Percentiles rank a stretch among this genome's conserved stretches.
Evolutionary conservation across 164 flowering plant species (phyloP).

Genomic region (Santalum album): DNA sequence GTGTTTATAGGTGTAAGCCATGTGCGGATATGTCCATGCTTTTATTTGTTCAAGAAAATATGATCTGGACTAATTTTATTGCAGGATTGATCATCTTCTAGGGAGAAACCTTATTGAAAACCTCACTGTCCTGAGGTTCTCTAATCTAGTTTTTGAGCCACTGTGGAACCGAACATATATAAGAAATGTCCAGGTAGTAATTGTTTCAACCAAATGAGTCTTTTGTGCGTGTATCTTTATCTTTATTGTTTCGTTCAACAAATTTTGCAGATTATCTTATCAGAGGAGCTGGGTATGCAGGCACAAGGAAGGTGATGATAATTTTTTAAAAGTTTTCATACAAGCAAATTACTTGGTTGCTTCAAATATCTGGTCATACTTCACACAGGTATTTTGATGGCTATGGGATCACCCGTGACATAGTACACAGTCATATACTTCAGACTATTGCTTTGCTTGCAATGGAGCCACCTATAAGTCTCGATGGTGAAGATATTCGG

Average conservation of each 20-base stretch:
- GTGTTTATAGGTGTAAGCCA: conserved; percentile 7
- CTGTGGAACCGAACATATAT: conserved; percentile 51
- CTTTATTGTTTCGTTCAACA: neutral
- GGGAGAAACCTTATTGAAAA: conserved; percentile 56
- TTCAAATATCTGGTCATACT: neutral
- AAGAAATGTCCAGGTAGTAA: conserved; percentile 39
- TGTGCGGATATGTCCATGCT: neutral
- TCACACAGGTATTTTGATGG: conserved; percentile 37
- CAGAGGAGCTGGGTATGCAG: conserved; percentile 40
- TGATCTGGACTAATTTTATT: conserved; percentile 3
- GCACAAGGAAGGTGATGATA: conserved; percentile 34
- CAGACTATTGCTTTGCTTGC: conserved; percentile 57
- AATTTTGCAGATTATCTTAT: conserved; percentile 36
- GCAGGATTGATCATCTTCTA: conserved; percentile 63
- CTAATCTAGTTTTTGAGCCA: conserved; percentile 60
- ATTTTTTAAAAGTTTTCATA: too few relatives aligned
- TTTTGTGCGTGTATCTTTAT: neutral
- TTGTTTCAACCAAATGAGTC: neutral
- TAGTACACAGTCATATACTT: conserved; percentile 53
- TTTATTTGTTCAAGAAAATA: neutral
- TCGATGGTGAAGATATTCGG: conserved; percentile 59
- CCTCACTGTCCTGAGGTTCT: conserved; percentile 51
- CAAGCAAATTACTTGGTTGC: neutral
- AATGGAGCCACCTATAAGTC: conserved; percentile 63
- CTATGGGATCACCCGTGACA: conserved; percentile 51